Conservation (phyloP, 208 protist species). For the Acanthamoeba comandoni region DNA sequence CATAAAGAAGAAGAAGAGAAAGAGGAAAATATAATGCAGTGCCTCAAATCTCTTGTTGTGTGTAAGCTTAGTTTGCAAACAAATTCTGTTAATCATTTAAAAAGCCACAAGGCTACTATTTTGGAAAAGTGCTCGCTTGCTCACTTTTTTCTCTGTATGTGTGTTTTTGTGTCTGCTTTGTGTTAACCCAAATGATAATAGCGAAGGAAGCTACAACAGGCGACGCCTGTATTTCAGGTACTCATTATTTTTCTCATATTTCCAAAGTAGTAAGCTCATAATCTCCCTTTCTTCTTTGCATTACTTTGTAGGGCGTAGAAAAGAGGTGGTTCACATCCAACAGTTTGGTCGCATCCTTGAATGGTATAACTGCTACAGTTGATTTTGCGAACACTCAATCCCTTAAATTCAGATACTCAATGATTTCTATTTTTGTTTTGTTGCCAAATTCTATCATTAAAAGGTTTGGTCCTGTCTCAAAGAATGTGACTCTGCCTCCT, state of each 20-base stretch:
- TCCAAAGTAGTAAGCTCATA: neutral
- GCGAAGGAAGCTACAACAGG: constrained; percentile 1
- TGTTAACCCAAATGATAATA: neutral
- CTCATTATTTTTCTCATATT: neutral
- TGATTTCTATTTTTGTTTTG: too few relatives aligned
- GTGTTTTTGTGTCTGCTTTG: neutral
- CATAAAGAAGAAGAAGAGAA: neutral
- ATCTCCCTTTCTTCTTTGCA: neutral
- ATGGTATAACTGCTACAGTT: neutral
- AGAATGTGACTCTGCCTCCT: constrained; percentile 68
- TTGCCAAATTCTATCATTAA: too few relatives aligned
- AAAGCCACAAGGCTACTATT: neutral
- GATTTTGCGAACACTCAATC: too few relatives aligned
- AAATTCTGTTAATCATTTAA: neutral
- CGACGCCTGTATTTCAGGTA: constrained; percentile 35
- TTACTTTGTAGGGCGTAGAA: neutral
- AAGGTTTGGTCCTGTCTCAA: constrained; percentile 64
- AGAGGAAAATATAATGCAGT: constrained; percentile 56
- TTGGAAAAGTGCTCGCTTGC: neutral
- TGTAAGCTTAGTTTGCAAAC: neutral
- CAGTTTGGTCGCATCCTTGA: constrained; percentile 61
- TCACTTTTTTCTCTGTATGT: neutral
- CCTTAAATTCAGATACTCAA: too few relatives aligned
- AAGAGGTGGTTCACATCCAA: constrained; percentile 55
- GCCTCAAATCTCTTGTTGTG: constrained; percentile 51